Base-by-base conservation (phyloP, 73 alveolate genomes). In the Paramecium primaurelia region DNA sequence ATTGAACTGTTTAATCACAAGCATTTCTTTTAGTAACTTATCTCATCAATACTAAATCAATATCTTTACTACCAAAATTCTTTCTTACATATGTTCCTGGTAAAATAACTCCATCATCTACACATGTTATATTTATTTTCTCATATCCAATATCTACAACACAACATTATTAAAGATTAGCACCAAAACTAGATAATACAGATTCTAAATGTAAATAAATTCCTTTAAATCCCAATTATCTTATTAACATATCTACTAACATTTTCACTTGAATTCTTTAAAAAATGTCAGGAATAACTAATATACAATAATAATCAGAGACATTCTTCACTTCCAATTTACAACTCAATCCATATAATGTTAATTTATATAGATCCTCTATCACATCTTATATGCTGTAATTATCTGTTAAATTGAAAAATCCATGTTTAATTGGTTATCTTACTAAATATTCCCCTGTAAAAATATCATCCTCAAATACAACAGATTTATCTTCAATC, bases 71-170 rank as follows among this genome's bases (percentile, higher is more conserved):
- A 9, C 99, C 99, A 87, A 93, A 97, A 93, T 98, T 96, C 93
- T 97, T 97, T 77, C 99, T 98, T 6, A 98, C 94, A 45, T 96
- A 87, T n/a, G 99, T 92, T 47, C 95, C 95, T 42, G 98, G 98
- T 7, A 97, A 80, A 37, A 98, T 94, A 59, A 96, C 86, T 25
- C 99, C 99, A 93, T 98, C 99, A 93, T 98, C 99, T 44, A 98
- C 97, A 58, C 99, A 98, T 58, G 98, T 92, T 6, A 98, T 97
- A 88, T 95, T 96, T 3, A 94, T 86, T 92, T 98, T 98, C 47
- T 94, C 94, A 71, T 98, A 95, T 20, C 99, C 99, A 32, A 98
- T 95, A 96, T 98, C 99, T 32, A 98, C 99, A 2, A 98, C 99
- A 91, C 99, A 97, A 58, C 99, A 98, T 69, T 97, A 92, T 18